Evolutionary conservation across 495 filamentous ascomycete species (phyloP), one percentile per base, ranked within the genome.

Genomic region (Penicillium taxi): DNA sequence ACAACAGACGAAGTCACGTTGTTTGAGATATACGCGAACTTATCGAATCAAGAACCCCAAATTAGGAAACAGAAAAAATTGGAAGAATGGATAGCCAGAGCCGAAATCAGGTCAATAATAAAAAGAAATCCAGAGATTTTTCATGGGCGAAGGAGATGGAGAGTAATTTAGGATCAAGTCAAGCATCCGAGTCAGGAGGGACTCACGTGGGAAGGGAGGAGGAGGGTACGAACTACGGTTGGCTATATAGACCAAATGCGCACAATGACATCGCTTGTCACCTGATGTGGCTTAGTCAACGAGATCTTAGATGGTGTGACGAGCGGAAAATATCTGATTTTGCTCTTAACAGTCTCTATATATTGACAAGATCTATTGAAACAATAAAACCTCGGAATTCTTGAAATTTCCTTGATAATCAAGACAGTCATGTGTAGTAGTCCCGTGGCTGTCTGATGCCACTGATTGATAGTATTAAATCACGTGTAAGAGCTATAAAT

Each of bases 1-100:
- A 65, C 61, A 69, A 66, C 64, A 66, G 59, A 37, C 39, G 50
- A 50, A 43, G 43, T 52, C 54, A 56, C 51, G 50, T 56, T 62
- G 50, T 57, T 57, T 39, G 54, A 35, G 46, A 19, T 19, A 52
- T 45, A 41, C 42, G 26, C 40, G 32, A 43, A 48, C 53, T 52
- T 45, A n/a, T n/a, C 40, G 40, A 49, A 43, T 42, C 34, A 28
- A 31, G 39, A 44, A 52, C 41, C 26, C 40, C 41, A 48, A 53
- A 47, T 49, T 52, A 34, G 22, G n/a, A 39, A 45, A 30, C 43
- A 45, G 37, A 45, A 47, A 47, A 42, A 32, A 20, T 33, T 23
- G 26, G 39, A 42, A 19, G 14, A 32, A 51, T 19, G 15, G 13
- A 36, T 24, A 34, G 39, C 11, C 39, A 30, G 28, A 29, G 28